Evolutionary conservation across 1,284 basidiomycete species (phyloP).

Genomic region (Marasmius fiardii): DNA sequence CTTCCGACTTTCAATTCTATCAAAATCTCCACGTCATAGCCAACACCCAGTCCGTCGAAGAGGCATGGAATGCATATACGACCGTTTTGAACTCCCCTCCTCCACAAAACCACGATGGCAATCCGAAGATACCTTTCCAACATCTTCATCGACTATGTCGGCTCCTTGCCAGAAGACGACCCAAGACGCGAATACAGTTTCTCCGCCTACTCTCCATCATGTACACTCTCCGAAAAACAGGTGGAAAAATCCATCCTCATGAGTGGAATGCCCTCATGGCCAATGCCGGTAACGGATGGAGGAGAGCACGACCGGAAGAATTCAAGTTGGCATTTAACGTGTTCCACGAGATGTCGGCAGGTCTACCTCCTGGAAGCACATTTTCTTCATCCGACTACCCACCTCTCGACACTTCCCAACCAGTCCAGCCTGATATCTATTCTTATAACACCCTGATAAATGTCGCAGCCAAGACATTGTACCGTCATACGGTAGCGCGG

Average conservation of each 20-base stretch:
- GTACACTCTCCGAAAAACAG: conserved; percentile 47
- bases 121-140: conserved; percentile 38
- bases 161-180: conserved; percentile 45
- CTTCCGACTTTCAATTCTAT: conserved; percentile 9
- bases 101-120: conserved; percentile 18
- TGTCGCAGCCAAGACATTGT: conserved; percentile 53
- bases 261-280: conserved; percentile 77
- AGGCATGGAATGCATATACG: conserved; percentile 63
- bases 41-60: conserved; percentile 35
- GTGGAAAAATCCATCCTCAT: conserved; percentile 49
- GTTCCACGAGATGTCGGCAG: conserved; percentile 52
- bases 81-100: conserved; percentile 33
- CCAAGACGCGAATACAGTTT: conserved; percentile 57
- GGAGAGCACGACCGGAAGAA: conserved; percentile 51
- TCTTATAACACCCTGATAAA: conserved; percentile 67
- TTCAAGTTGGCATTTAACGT: conserved; percentile 60
- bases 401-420: conserved; percentile 2
- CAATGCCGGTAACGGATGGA: conserved; percentile 62
- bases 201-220: conserved; percentile 63
- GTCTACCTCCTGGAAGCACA: conserved; percentile 40
- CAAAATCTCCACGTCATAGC: conserved; percentile 31
- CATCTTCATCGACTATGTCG: conserved; percentile 60
- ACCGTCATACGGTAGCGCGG: conserved; percentile 43
- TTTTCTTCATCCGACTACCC: conserved; percentile 22
- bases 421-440: conserved; percentile 51